Percentiles rank a stretch among this genome's conserved stretches.
Conservation (phyloP, 257 asterid genomes). For the Plantago elongata region DNA sequence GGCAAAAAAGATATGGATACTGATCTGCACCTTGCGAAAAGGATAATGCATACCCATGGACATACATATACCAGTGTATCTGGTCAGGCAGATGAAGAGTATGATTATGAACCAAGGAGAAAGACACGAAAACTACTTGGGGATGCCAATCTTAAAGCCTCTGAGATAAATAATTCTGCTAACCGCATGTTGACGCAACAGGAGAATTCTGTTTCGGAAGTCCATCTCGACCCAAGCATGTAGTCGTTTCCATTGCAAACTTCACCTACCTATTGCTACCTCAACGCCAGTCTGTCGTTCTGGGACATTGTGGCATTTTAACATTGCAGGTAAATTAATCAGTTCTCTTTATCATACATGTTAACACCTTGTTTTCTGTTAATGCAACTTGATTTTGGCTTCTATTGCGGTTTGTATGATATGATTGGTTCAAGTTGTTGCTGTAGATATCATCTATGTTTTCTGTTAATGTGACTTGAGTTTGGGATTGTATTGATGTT, state of each 20-base stretch:
- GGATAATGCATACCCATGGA: conserved; percentile 53
- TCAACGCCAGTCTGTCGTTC: conserved; percentile 65
- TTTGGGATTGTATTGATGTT: too few relatives aligned
- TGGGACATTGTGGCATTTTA: conserved; percentile 83
- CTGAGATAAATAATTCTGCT: conserved; percentile 46
- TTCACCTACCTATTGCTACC: conserved; percentile 78
- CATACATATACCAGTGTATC: conserved; percentile 45
- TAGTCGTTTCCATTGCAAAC: conserved; percentile 78
- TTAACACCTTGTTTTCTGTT: too few relatives aligned
- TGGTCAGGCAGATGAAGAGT: conserved; percentile 85
- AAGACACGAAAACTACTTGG: conserved; percentile 61
- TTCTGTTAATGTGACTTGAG: too few relatives aligned
- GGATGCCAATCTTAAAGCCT: conserved; percentile 31
- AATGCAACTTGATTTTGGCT: too few relatives aligned
- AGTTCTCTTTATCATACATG: too few relatives aligned
- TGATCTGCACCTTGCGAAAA: conserved; percentile 78
- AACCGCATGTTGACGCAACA: conserved; percentile 69
- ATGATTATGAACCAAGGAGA: conserved; percentile 80
- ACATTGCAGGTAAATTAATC: conserved; percentile 70
- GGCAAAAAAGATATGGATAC: conserved; percentile 73
- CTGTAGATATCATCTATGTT: too few relatives aligned
- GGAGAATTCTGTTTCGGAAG: conserved; percentile 85
- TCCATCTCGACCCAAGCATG: conserved; percentile 83
- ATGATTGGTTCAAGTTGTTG: too few relatives aligned
- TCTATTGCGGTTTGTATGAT: too few relatives aligned